Conservation (phyloP, 2,329 filamentous ascomycete species). For the Aureobasidium sp. region DNA sequence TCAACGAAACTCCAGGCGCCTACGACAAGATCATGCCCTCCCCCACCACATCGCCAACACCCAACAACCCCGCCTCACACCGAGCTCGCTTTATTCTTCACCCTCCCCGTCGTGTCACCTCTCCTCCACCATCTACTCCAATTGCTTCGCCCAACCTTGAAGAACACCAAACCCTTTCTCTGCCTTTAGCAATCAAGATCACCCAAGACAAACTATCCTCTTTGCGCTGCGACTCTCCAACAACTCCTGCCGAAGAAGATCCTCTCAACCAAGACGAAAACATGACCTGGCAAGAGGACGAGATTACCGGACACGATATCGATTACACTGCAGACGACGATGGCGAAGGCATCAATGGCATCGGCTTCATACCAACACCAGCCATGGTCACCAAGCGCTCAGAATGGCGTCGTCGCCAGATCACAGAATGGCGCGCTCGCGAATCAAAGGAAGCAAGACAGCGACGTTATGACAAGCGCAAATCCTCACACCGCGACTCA, state of each 20-base stretch:
- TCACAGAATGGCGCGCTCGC: slow-evolving; percentile 50
- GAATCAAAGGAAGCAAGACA: slow-evolving; percentile 52
- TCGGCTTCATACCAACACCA: slow-evolving; percentile 54
- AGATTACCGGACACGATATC: slow-evolving; percentile 51
- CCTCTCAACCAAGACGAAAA: slow-evolving; percentile 14
- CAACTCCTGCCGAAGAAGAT: background rate
- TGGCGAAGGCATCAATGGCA: slow-evolving; percentile 54
- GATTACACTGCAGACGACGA: slow-evolving; percentile 46
- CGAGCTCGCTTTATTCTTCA: background rate
- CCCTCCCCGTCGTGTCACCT: slow-evolving; percentile 4
- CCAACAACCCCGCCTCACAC: background rate
- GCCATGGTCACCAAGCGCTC: slow-evolving; percentile 48
- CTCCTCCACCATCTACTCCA: slow-evolving; percentile 3
- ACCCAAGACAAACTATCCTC: slow-evolving; percentile 5
- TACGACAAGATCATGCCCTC: background rate
- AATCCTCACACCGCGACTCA: slow-evolving; percentile 15
- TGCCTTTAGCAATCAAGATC: background rate
- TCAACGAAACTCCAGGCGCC: slow-evolving; percentile 1
- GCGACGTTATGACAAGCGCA: slow-evolving; percentile 44
- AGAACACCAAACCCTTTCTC: background rate
- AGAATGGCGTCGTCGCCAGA: slow-evolving; percentile 48
- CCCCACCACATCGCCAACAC: background rate
- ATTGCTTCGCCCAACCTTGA: background rate
- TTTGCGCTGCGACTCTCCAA: background rate
- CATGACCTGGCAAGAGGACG: slow-evolving; percentile 49